Base-by-base conservation (phyloP, 805 yeast genomes). In the Tetrapisispora taiwanensis region DNA sequence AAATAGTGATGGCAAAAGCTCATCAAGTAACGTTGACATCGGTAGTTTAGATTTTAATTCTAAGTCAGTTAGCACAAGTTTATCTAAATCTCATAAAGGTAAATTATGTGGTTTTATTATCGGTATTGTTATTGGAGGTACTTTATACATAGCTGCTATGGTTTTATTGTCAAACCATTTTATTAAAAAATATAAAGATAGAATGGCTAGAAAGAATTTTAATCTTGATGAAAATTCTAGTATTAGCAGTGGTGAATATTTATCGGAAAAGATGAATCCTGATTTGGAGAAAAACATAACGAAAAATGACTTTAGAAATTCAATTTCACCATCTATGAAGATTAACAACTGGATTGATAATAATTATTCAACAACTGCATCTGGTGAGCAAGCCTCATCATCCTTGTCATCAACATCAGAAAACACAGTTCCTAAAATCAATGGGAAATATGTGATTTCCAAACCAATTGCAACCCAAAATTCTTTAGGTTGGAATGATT, bases 121-220 rank as follows among this genome's bases (percentile, higher is more conserved):
- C 34, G 96, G 97, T 39, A 79, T 94, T 7, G 79, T 85, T 27
- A 78, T 76, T 13, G 97, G 96, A 44, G 81, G 85, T 38, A 67
- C 75, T 7, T 66, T 76, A 9, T 84, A 84, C 59, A 74, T 84
- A 56, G 69, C 76, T 0, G 65, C 76, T 18, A 73, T 87, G 70
- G 67, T 78, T 44, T 56, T 79, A 33, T 67, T 76, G 50, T 74
- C 75, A 57, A 72, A 74, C 57, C 66, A 68, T 51, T 76, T 69
- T 63, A 72, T 72, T 52, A 59, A 63, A 50, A 71, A 69, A 50
- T 49, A 51, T 30, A 52, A 49, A 36, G 48, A 48, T 38, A 50
- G 43, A 34, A 41, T 48, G 31, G 30, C 30, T 26, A 26, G 18
- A 12, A 47, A 46, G 30, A 46, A 46, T 36, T 52, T 52, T 19